These are phyloP conservation scores for Coemansia sp. DNA, from an alignment of 192 early-diverging fungal genomes.

Conservation along the genomic window DNA sequence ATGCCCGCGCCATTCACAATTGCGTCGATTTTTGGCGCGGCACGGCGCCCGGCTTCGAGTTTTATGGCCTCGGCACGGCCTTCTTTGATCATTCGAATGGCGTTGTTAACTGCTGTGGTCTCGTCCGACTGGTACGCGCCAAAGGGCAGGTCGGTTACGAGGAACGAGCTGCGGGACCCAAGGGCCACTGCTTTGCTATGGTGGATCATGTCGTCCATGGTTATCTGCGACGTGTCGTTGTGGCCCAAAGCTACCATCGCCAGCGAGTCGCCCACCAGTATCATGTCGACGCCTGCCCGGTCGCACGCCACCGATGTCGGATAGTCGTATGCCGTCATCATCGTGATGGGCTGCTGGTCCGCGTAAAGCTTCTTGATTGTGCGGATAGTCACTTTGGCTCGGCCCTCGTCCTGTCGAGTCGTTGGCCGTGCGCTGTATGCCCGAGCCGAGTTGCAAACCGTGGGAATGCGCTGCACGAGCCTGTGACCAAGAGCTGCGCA, in stretches of 20 bases:
- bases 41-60: slow-evolving; percentile 90
- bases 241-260: slow-evolving; percentile 97
- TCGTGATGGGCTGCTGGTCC: slow-evolving; percentile 73
- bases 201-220: slow-evolving; percentile 95
- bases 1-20: slow-evolving; percentile 83
- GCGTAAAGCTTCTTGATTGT: slow-evolving; percentile 75
- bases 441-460: slow-evolving; percentile 10
- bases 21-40: slow-evolving; percentile 69
- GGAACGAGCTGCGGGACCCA: slow-evolving; percentile 73
- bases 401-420: slow-evolving; percentile 13
- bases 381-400: slow-evolving; percentile 83
- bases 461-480: slow-evolving; percentile 7
- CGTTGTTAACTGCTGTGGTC: slow-evolving; percentile 70
- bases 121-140: slow-evolving; percentile 84
- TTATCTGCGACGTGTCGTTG: slow-evolving; percentile 79
- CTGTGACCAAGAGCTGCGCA: background rate
- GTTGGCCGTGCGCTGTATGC: slow-evolving; percentile 44
- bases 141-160: slow-evolving; percentile 90
- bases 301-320: slow-evolving; percentile 85
- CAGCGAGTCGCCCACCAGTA: slow-evolving; percentile 91
- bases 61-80: slow-evolving; percentile 93
- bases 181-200: slow-evolving; percentile 87
- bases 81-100: slow-evolving; percentile 85
- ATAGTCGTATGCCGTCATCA: slow-evolving; percentile 98
- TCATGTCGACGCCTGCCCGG: slow-evolving; percentile 79